Evolutionary conservation across 2,329 filamentous ascomycete species (phyloP).

Genomic region (Colletotrichum lupini): DNA sequence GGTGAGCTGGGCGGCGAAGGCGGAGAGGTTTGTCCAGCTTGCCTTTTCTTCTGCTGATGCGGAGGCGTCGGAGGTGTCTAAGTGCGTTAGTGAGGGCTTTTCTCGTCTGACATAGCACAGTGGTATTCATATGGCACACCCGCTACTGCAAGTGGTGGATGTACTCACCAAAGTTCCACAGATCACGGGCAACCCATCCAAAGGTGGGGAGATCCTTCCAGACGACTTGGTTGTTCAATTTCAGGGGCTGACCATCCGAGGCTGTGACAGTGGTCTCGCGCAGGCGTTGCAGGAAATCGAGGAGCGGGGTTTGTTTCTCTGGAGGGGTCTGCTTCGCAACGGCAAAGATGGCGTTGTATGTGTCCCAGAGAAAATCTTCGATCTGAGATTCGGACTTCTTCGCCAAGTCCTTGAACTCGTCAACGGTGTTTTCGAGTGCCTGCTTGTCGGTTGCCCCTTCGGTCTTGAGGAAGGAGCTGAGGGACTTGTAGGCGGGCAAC

Average conservation of each 20-base stretch:
- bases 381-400: conserved; percentile 14
- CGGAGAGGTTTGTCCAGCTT: conserved; percentile 37
- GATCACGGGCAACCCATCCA: conserved; percentile 41
- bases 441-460: background rate
- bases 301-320: conserved; percentile 37
- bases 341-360: conserved; percentile 39
- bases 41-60: conserved; percentile 25
- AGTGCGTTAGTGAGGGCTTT: background rate
- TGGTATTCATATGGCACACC: too few species aligned
- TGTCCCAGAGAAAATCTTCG: conserved; percentile 38
- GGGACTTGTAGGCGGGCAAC: conserved; percentile 27
- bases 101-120: background rate
- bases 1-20: conserved; percentile 43
- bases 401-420: conserved; percentile 26
- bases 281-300: conserved; percentile 39
- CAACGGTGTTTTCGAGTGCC: conserved; percentile 24
- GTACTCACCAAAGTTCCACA: conserved; percentile 42
- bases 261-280: conserved; percentile 32
- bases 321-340: conserved; percentile 37
- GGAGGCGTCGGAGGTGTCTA: conserved; percentile 36
- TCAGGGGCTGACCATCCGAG: conserved; percentile 37
- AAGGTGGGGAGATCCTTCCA: conserved; percentile 45
- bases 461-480: conserved; percentile 12
- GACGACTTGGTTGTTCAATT: conserved; percentile 36
- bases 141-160: too few species aligned